Evolutionary conservation across 352 stramenopile species (phyloP).

Genomic region (Saprolegnia parasitica): DNA sequence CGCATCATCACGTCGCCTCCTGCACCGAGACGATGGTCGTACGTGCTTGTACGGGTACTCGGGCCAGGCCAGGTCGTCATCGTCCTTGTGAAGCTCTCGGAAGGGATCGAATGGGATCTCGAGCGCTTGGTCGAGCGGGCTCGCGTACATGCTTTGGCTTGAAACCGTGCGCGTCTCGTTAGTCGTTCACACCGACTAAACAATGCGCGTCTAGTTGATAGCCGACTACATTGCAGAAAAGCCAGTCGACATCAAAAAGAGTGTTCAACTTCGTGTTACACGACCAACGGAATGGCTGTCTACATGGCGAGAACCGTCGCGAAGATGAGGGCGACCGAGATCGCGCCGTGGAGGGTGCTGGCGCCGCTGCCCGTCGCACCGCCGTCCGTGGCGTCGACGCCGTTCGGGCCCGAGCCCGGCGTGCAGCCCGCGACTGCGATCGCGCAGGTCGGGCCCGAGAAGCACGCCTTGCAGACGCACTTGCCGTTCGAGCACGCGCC

Average conservation of each 20-base stretch:
- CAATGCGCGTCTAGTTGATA: no score
- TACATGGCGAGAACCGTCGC: background rate
- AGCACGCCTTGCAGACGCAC: background rate
- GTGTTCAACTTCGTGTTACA: no score
- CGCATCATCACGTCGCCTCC: background rate
- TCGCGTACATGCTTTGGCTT: constrained; percentile 7
- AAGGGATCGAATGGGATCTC: constrained; percentile 58
- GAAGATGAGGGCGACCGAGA: background rate
- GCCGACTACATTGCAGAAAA: no score
- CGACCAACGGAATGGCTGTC: no score
- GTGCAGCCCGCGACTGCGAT: constrained; percentile 1
- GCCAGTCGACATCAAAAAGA: no score
- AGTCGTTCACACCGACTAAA: no score
- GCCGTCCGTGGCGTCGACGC: background rate
- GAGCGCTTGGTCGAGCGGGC: constrained; percentile 25
- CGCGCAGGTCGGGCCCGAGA: background rate
- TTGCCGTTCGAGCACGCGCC: constrained; percentile 1
- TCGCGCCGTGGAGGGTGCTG: background rate
- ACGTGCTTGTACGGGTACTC: constrained; percentile 72
- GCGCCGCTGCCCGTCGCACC: background rate
- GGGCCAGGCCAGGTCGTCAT: constrained; percentile 48
- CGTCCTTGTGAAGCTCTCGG: constrained; percentile 40
- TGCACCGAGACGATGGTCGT: background rate
- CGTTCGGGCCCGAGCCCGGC: background rate
- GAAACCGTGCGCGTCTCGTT: background rate